Base-by-base conservation (phyloP, 139 green algal genomes). In the Parachlorella kessleri region DNA sequence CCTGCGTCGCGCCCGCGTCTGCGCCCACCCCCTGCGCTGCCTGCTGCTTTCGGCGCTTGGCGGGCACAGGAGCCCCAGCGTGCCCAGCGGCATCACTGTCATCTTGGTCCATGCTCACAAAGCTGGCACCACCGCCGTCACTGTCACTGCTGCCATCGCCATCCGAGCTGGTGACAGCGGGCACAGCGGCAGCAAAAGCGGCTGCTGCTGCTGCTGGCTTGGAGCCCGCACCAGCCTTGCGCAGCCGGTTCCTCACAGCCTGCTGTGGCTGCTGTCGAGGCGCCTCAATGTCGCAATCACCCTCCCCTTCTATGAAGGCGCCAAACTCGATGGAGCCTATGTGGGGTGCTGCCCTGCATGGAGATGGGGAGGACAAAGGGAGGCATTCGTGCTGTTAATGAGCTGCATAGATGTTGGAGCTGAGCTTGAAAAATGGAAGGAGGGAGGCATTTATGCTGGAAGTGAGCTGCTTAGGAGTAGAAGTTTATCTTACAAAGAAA, bases 31-130 rank as follows among this genome's bases (percentile, higher is more conserved):
- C n/a, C n/a, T n/a, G 21, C 4, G 67, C 37, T 33, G 67, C 8
- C 67, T 28, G 36, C 40, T 24, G 36, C 40, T 64, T 74, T 7
- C 28, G 69, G 23, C 33, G 70, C 70, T 55, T 68, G 48, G 71
- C 55, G 65, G 23, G 7, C 2, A 55, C 37, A n/a, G 26, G 53
- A 21, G 66, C 23, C 33, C 42, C 72, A 41, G 30, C 14, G 4
- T 35, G 55, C 3, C 36, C 42, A 4, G 59, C 70, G 42, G 40
- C 40, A 30, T 64, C 70, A 9, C 40, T 40, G 6, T 78, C 72
- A 10, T 55, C 69, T 55, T 78, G 55, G 6, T 32, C 36, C 3
- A 55, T 55, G 55, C 72, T 78, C 1, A 35, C 72, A 78, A 78
- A 78, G 28, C 72, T 55, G n/a, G n/a, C n/a, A 59, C 48, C 48